These are phyloP conservation scores for Geotrichum bryndzae DNA, from an alignment of 1,139 yeast species.

Conservation along the genomic window DNA sequence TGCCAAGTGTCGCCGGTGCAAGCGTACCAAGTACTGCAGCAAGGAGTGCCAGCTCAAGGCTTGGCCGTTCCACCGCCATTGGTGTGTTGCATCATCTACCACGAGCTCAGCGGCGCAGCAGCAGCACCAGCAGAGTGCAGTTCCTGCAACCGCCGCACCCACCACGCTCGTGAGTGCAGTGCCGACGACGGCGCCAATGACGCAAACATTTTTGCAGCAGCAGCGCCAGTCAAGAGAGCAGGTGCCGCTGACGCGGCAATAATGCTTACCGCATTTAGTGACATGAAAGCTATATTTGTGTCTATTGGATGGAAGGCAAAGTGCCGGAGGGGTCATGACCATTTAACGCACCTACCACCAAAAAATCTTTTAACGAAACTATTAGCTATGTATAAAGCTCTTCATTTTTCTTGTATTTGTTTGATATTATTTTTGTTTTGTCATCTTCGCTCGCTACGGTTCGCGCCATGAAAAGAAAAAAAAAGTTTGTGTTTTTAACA, in stretches of 20 bases:
- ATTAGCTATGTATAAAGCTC: neutral
- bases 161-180: neutral
- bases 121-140: neutral
- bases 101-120: neutral
- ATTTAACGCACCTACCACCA: neutral
- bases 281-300: neutral
- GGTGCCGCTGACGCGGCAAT: neutral
- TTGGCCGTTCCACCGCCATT: constrained; percentile 88
- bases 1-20: constrained; percentile 91
- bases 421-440: neutral
- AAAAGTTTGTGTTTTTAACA: neutral
- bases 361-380: neutral
- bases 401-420: neutral
- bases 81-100: constrained; percentile 59
- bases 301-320: neutral
- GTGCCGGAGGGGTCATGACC: neutral
- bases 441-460: neutral
- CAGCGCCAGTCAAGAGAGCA: neutral
- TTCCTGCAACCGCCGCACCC: neutral
- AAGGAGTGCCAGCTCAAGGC: constrained; percentile 87
- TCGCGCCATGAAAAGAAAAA: neutral
- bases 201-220: neutral
- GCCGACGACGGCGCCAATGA: neutral
- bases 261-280: neutral
- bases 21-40: constrained; percentile 90